phyloP scores from a whole-genome alignment of 2,329 filamentous ascomycete species.

The Phialophora chinensis region DNA sequence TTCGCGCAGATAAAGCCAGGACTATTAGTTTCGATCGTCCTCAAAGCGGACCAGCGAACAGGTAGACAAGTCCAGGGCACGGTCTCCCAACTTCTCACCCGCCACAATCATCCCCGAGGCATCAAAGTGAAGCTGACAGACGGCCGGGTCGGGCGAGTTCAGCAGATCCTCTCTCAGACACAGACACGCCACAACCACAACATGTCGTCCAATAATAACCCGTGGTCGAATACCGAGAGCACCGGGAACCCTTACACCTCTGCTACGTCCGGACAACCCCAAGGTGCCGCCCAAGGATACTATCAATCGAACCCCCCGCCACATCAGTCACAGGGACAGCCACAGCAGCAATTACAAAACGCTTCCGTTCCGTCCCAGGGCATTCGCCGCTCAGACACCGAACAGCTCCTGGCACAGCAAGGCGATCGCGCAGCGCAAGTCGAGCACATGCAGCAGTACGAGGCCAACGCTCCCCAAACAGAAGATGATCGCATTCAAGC shows the following conservation, averaged over 20 bases:
- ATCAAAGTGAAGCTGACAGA: slow-evolving; percentile 78
- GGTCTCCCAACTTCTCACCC: slow-evolving; percentile 71
- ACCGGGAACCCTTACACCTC: slow-evolving; percentile 26
- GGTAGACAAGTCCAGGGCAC: slow-evolving; percentile 71
- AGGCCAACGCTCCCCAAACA: slow-evolving; percentile 34
- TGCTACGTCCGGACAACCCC: slow-evolving; percentile 7
- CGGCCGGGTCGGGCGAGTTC: slow-evolving; percentile 75
- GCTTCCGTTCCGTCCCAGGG: slow-evolving; percentile 22
- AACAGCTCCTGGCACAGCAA: slow-evolving; percentile 35
- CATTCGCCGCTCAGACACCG: slow-evolving; percentile 33
- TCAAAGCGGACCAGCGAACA: slow-evolving; percentile 77
- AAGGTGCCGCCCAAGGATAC: slow-evolving; percentile 44
- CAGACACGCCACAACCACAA: slow-evolving; percentile 1
- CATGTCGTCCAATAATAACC: slow-evolving; percentile 33
- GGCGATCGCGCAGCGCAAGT: slow-evolving; percentile 37
- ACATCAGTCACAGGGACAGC: slow-evolving; percentile 22
- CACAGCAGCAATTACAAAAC: slow-evolving; percentile 18
- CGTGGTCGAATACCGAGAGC: slow-evolving; percentile 31
- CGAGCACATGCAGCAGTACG: slow-evolving; percentile 40
- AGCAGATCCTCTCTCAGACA: slow-evolving; percentile 47
- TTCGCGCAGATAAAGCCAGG: slow-evolving; percentile 53
- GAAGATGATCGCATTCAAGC: slow-evolving; percentile 38
- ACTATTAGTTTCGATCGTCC: slow-evolving; percentile 71
- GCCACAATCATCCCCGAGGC: slow-evolving; percentile 75
- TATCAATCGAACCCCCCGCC: slow-evolving; percentile 37